Base-by-base conservation (phyloP, 495 filamentous ascomycete genomes). In the Podospora fimiseda region DNA sequence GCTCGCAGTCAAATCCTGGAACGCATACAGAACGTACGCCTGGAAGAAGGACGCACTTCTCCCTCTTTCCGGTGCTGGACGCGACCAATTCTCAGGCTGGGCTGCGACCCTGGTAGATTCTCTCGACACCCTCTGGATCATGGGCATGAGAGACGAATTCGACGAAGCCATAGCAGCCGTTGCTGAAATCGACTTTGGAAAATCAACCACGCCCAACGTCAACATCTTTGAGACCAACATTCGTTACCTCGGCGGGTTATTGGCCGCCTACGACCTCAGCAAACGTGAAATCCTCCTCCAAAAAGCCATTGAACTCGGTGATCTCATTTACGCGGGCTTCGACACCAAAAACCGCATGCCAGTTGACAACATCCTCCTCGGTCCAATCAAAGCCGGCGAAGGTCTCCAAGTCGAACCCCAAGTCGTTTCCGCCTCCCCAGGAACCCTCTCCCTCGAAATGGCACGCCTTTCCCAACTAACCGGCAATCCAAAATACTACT, bases 121-220 rank as follows among this genome's bases (percentile, higher is more conserved):
- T n/a, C 70, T 94, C 46, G 90, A 95, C 65, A 89, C 89, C 0
- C 66, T 95, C 14, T 93, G 88, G 88, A 89, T 95, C 51, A 90
- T 94, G 89, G 87, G 76, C 18, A 59, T 94, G 66, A 80, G 82
- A 62, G 76, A 86, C n/a, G 89, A 94, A 45, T 95, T 94, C 65
- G 76, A 83, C 48, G 80, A 85, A 50, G 90, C 88, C 19, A 79
- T 88, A 5, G 72, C 84, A 43, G 78, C 74, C 14, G 75, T 87
- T n/a, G 76, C 76, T 11, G 51, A 39, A 36, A 89, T 94, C 55
- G 85, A 94, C 72, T 94, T 92, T 60, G 86, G 82, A 7, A 46
- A 50, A n/a, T 79, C 79, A 14, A 47, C 53, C 30, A 51, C 60
- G 16, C 37, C 23, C 16, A 48, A 69, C 16, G 74, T 88, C 46